Evolutionary conservation across 768 basidiomycete species (phyloP).

Genomic region (Psilocybe cyanescens): DNA sequence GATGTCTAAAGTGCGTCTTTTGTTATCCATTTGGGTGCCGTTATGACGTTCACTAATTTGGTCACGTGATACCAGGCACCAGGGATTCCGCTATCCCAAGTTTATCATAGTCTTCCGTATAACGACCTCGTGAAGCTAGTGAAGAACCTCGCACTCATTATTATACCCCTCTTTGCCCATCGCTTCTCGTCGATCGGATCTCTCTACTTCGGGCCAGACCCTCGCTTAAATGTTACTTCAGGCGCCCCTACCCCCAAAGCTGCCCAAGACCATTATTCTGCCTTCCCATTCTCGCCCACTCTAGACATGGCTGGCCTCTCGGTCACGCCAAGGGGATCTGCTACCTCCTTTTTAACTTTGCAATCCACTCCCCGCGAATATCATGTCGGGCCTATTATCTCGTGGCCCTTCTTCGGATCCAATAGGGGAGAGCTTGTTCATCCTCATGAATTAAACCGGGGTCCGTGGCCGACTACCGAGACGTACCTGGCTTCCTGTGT

Average conservation of each 20-base stretch:
- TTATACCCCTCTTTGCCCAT: slow-evolving; percentile 77
- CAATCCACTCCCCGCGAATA: slow-evolving; percentile 35
- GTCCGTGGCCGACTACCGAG: slow-evolving; percentile 69
- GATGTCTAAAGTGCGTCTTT: slow-evolving; percentile 75
- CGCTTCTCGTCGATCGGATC: slow-evolving; percentile 81
- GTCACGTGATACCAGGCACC: slow-evolving; percentile 54
- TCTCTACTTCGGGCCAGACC: slow-evolving; percentile 60
- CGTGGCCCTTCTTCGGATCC: slow-evolving; percentile 91
- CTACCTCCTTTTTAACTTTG: slow-evolving; percentile 22
- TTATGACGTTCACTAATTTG: not conserved
- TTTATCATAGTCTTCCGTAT: slow-evolving; percentile 74
- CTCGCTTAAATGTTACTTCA: slow-evolving; percentile 34
- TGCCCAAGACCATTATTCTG: slow-evolving; percentile 38
- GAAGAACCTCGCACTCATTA: slow-evolving; percentile 66
- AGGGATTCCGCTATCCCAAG: slow-evolving; percentile 70
- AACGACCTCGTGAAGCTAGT: slow-evolving; percentile 65
- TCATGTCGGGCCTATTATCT: slow-evolving; percentile 81
- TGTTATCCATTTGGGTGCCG: not conserved
- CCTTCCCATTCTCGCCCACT: slow-evolving; percentile 48
- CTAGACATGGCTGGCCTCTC: slow-evolving; percentile 34
- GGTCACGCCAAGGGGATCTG: slow-evolving; percentile 24
- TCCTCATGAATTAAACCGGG: slow-evolving; percentile 74
- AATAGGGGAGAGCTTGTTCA: slow-evolving; percentile 75
- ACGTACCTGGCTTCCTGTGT: slow-evolving; percentile 70
- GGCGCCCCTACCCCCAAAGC: slow-evolving; percentile 50